Conservation (phyloP, 768 basidiomycete species). For the Termitomyces sp. region DNA sequence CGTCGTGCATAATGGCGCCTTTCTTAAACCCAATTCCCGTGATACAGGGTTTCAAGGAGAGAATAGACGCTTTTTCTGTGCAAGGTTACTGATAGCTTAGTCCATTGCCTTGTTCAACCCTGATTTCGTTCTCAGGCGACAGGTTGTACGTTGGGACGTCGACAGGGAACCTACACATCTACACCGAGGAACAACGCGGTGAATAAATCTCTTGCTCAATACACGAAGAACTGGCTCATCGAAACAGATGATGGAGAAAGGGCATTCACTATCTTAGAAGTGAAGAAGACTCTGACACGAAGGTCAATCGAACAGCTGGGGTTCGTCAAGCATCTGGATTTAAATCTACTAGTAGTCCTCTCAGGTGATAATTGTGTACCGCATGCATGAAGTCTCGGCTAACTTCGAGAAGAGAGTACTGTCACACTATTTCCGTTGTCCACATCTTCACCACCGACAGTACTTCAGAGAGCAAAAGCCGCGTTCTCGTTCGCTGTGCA, state of each 20-base stretch:
- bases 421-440: conserved; percentile 77
- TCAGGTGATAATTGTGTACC: conserved; percentile 49
- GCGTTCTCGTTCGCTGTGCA: conserved; percentile 81
- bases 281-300: conserved; percentile 57
- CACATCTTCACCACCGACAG: conserved; percentile 60
- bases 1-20: conserved; percentile 20
- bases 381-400: neutral
- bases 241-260: conserved; percentile 24
- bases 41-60: conserved; percentile 38
- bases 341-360: conserved; percentile 80
- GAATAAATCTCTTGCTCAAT: conserved; percentile 3
- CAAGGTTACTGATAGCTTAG: conserved; percentile 26
- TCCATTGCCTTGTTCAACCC: neutral
- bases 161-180: conserved; percentile 49
- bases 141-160: conserved; percentile 59
- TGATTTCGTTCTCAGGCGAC: conserved; percentile 34
- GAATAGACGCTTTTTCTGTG: conserved; percentile 33
- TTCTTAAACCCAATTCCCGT: conserved; percentile 24
- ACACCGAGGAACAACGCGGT: conserved; percentile 39
- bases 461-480: conserved; percentile 68
- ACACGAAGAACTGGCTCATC: neutral
- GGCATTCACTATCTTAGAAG: conserved; percentile 44
- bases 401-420: conserved; percentile 47
- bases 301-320: conserved; percentile 85
- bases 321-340: conserved; percentile 76